Conservation (phyloP, 257 asterid species). For the Solanum ossicruentum region DNA sequence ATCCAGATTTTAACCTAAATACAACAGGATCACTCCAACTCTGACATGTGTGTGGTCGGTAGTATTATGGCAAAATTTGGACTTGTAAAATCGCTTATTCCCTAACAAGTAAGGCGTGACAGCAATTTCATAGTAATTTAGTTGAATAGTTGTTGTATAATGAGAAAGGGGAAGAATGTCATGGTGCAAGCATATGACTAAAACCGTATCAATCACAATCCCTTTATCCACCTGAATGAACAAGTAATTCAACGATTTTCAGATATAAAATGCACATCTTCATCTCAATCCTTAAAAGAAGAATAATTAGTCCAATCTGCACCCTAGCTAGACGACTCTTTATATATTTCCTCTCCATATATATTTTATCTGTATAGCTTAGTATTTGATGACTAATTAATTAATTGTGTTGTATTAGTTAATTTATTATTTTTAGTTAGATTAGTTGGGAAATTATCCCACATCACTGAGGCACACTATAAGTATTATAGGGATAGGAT, state of each 20-base stretch:
- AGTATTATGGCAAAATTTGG: neutral
- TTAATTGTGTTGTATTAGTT: no score
- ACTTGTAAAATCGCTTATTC: neutral
- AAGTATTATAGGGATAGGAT: no score
- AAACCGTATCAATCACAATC: no score
- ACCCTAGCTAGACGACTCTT: neutral
- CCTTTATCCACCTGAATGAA: no score
- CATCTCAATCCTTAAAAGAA: neutral
- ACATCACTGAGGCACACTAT: no score
- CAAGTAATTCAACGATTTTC: neutral
- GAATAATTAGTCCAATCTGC: neutral
- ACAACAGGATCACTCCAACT: neutral
- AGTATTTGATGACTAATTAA: no score
- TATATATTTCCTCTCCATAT: neutral
- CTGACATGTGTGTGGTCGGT: neutral
- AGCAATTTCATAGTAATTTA: no score
- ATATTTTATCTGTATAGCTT: neutral
- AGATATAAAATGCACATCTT: neutral
- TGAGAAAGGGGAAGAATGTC: no score
- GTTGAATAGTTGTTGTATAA: no score
- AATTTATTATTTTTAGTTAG: no score
- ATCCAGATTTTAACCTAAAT: neutral
- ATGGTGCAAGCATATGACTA: neutral
- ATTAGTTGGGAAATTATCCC: no score
- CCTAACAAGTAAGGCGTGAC: no score